These are phyloP conservation scores for Backusella macrospora DNA, from an alignment of 192 early-diverging fungal species.

Conservation along the genomic window DNA sequence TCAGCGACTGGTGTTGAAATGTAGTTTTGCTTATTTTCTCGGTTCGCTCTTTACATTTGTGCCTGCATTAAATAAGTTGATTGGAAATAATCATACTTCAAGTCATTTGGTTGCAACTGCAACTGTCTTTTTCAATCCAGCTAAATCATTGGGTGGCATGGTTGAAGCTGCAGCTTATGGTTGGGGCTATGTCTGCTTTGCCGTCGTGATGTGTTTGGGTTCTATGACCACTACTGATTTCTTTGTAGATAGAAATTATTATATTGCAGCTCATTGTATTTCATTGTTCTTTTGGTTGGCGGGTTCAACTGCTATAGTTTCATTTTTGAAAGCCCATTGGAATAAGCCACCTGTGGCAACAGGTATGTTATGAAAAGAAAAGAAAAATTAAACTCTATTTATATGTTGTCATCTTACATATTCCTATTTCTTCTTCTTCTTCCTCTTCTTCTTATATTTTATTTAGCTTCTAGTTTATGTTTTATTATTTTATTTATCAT, in stretches of 20 bases:
- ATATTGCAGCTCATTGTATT: slow-evolving; percentile 44
- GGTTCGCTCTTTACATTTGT: slow-evolving; percentile 72
- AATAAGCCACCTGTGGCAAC: slow-evolving; percentile 58
- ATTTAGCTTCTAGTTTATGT: slow-evolving; percentile 47
- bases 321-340: slow-evolving; percentile 54
- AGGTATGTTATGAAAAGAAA: slow-evolving; percentile 38
- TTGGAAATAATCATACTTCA: slow-evolving; percentile 61
- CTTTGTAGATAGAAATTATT: slow-evolving; percentile 46
- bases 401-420: neutral
- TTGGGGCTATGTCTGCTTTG: slow-evolving; percentile 46
- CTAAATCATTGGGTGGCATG: slow-evolving; percentile 71
- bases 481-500: slow-evolving; percentile 59
- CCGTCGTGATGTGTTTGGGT: slow-evolving; percentile 42
- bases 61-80: slow-evolving; percentile 50
- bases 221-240: slow-evolving; percentile 53
- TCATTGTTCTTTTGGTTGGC: slow-evolving; percentile 57
- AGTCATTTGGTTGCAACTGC: slow-evolving; percentile 76
- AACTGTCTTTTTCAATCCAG: slow-evolving; percentile 77
- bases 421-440: neutral
- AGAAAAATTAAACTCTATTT: neutral
- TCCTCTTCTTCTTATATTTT: too few relatives aligned
- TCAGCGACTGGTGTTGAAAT: slow-evolving; percentile 54
- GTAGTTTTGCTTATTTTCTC: slow-evolving; percentile 65
- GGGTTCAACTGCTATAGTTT: slow-evolving; percentile 53
- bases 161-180: slow-evolving; percentile 53